phyloP scores from a whole-genome alignment of 2,329 filamentous ascomycete genomes.

The Chrysosporium keratinophilum region DNA sequence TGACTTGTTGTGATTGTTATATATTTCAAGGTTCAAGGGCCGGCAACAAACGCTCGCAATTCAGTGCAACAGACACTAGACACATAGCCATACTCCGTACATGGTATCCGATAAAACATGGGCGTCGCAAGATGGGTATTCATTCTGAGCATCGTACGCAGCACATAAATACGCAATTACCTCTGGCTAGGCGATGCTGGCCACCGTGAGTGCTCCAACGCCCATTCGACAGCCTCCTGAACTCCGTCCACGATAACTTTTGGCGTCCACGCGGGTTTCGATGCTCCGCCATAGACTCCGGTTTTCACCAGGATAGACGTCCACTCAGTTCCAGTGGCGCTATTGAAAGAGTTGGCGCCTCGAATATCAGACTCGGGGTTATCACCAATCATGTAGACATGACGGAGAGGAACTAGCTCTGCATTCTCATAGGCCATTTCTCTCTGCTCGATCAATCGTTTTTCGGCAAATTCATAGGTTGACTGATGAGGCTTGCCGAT shows the following conservation, averaged over 20 bases:
- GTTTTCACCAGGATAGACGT: conserved; percentile 65
- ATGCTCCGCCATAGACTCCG: conserved; percentile 58
- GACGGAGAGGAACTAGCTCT: conserved; percentile 44
- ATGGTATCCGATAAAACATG: too few species aligned
- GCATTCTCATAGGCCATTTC: conserved; percentile 36
- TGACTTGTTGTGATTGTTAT: too few species aligned
- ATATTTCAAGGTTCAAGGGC: too few species aligned
- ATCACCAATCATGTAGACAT: conserved; percentile 90
- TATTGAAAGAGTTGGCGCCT: conserved; percentile 68
- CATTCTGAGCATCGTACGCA: not conserved
- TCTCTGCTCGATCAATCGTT: conserved; percentile 55
- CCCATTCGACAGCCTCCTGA: conserved; percentile 65
- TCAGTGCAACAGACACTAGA: not conserved
- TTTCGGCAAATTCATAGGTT: conserved; percentile 79
- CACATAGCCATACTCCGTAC: not conserved
- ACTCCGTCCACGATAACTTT: conserved; percentile 63
- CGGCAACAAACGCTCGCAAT: not conserved
- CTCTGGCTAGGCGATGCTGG: not conserved
- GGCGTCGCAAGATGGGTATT: not conserved
- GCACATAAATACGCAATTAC: not conserved
- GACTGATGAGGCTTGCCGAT: conserved; percentile 72
- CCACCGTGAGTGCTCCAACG: conserved; percentile 47
- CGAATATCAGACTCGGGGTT: conserved; percentile 83
- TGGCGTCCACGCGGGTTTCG: conserved; percentile 52
- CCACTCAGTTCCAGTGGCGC: conserved; percentile 62